Evolutionary conservation across 208 protist species (phyloP), one percentile per base, ranked within the genome.

Genomic region (Crithidia sp.): DNA sequence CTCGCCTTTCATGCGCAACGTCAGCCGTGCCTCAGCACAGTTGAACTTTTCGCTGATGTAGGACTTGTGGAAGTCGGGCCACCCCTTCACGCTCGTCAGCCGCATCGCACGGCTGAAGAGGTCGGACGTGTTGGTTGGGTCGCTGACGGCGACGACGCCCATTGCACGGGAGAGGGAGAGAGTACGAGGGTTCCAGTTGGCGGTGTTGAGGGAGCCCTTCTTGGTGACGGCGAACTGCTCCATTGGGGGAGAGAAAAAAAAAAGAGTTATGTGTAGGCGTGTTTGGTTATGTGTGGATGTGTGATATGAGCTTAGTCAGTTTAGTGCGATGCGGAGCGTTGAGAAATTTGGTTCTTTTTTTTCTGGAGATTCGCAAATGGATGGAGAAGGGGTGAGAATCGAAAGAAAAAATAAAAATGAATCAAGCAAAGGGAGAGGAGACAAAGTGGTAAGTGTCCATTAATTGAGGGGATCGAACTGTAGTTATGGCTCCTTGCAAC

Each of bases 191-290:
- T 64, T 37, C 59, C 59, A 64, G 43, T 64, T 64, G 39, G 4
- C 50, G 41, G 13, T 41, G 37, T 52, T 52, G 59, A 52, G 5
- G 43, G 41, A 52, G 8, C 59, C 59, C 43, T 64, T 8, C n/a
- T 64, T 64, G 5, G 39, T 64, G 39, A 64, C n/a, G 59, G 9
- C 19, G 59, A 64, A 64, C 43, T 64, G 47, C 14, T 67, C 49
- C 62, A 67, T 56, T 28, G 28, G 28, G 28, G 28, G 1, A 28
- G 1, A 28, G 28, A 1, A 28, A 28, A 28, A 28, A 28, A 1
- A 28, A 28, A 28, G 4, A 40, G 50, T 5, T 19, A 0, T n/a
- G 5, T 4, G 40, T 53, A 9, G 36, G n/a, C 44, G 40, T 65
- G 10, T 36, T n/a, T 16, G 10, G 28, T 28, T 28, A n/a, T n/a